phyloP scores from a whole-genome alignment of 306 rosid genomes.

The Echinosophora koreensis region DNA sequence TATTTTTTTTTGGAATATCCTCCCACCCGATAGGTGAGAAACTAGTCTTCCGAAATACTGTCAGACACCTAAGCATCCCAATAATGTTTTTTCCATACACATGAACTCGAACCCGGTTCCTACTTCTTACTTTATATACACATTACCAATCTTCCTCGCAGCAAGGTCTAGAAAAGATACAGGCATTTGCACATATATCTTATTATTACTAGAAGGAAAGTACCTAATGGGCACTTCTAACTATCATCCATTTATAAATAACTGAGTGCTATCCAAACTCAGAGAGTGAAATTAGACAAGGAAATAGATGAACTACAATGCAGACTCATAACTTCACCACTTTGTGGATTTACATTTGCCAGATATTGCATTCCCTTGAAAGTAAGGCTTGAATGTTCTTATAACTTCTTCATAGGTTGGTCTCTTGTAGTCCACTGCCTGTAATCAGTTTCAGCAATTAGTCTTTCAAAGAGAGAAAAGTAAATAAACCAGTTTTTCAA shows the following conservation, averaged over 20 bases:
- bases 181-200: constrained; percentile 50
- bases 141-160: constrained; percentile 37
- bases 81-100: too few species aligned
- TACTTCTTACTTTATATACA: constrained; percentile 45
- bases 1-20: too few species aligned
- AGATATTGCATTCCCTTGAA: constrained; percentile 63
- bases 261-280: constrained; percentile 56
- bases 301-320: constrained; percentile 50
- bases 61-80: too few species aligned
- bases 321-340: constrained; percentile 72
- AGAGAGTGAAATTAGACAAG: constrained; percentile 47
- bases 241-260: constrained; percentile 72
- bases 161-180: constrained; percentile 34
- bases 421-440: constrained; percentile 99
- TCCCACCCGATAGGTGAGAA: too few species aligned
- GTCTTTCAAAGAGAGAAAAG: constrained; percentile 14
- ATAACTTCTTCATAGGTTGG: constrained; percentile 93
- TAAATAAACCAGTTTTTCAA: background rate
- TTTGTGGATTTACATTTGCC: constrained; percentile 90
- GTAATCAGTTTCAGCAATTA: constrained; percentile 48
- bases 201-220: constrained; percentile 58
- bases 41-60: too few species aligned
- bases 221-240: constrained; percentile 59
- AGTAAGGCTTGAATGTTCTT: constrained; percentile 78
- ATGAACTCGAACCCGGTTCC: too few species aligned